These are phyloP conservation scores for Apiotrichum sp. DNA, from an alignment of 1,284 basidiomycete genomes.

Conservation along the genomic window DNA sequence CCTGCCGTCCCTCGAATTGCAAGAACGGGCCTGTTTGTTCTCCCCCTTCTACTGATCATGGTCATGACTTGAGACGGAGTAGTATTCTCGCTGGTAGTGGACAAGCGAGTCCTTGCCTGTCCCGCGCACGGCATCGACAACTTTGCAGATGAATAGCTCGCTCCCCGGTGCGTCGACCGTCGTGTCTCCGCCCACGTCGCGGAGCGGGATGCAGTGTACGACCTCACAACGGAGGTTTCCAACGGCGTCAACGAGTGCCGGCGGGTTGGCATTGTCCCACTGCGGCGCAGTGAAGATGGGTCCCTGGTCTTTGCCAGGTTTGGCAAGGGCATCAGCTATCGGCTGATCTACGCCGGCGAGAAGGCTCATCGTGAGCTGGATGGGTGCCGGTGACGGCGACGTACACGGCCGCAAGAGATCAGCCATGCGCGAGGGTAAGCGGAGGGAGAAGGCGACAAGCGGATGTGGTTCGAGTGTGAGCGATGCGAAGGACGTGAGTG, in stretches of 20 bases:
- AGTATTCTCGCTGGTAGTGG: constrained; percentile 34
- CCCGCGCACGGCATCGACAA: constrained; percentile 19
- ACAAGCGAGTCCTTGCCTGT: constrained; percentile 25
- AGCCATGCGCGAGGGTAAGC: constrained; percentile 82
- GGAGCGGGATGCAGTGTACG: constrained; percentile 20
- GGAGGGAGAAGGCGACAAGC: constrained; percentile 76
- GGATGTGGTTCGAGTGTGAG: constrained; percentile 80
- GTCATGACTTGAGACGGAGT: constrained; percentile 3
- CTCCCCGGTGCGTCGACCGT: constrained; percentile 21
- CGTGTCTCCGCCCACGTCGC: constrained; percentile 13
- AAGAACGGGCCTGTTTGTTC: no score
- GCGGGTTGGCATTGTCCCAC: constrained; percentile 18
- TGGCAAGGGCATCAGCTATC: constrained; percentile 31
- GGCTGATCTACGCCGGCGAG: constrained; percentile 22
- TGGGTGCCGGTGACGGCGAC: neutral
- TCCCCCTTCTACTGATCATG: neutral
- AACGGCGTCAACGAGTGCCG: constrained; percentile 17
- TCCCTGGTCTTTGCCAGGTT: constrained; percentile 25
- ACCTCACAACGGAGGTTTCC: constrained; percentile 30
- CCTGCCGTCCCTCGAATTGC: no score
- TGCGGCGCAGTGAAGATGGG: constrained; percentile 21
- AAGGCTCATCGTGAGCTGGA: constrained; percentile 30
- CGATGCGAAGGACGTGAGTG: constrained; percentile 86
- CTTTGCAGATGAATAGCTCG: constrained; percentile 44
- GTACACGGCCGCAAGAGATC: constrained; percentile 50